These are phyloP conservation scores for Diospyros kaki DNA, from an alignment of 148 eudicot genomes.

Conservation along the genomic window DNA sequence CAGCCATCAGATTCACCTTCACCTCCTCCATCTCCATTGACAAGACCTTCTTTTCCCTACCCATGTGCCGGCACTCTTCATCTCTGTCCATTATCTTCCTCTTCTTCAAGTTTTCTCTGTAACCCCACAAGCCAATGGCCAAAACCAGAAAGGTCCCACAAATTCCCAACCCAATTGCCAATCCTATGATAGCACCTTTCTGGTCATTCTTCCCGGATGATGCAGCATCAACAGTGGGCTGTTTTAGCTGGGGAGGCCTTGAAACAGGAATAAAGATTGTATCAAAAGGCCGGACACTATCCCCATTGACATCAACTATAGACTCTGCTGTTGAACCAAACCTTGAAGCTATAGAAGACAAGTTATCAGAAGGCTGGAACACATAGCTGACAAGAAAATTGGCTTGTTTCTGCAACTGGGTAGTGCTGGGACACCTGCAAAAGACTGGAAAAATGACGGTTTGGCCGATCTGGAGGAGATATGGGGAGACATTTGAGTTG, in stretches of 20 bases:
- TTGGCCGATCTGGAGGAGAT: constrained; percentile 36
- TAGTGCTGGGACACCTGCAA: constrained; percentile 61
- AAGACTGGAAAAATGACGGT: constrained; percentile 53
- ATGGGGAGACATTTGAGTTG: constrained; percentile 46
- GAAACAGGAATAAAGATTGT: constrained; percentile 74
- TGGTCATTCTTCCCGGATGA: constrained; percentile 10
- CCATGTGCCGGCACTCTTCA: constrained; percentile 17
- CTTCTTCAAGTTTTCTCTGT: constrained; percentile 34
- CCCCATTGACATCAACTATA: constrained; percentile 47
- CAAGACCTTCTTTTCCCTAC: constrained; percentile 14
- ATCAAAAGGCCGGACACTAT: constrained; percentile 19
- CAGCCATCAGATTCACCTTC: constrained; percentile 63
- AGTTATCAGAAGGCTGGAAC: constrained; percentile 55
- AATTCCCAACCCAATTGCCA: constrained; percentile 60
- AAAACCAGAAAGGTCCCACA: constrained; percentile 46
- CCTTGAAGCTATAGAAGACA: constrained; percentile 38
- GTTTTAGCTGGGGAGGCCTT: constrained; percentile 45
- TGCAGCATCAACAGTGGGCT: constrained; percentile 28
- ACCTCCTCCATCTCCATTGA: constrained; percentile 27
- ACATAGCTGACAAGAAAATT: constrained; percentile 67
- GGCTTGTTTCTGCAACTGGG: constrained; percentile 29
- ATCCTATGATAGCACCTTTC: constrained; percentile 44
- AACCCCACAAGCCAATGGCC: constrained; percentile 36
- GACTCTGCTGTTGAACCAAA: constrained; percentile 34
- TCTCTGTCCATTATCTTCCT: constrained; percentile 14